phyloP scores from a whole-genome alignment of 2,329 filamentous ascomycete genomes.

The Bipolaris gigantea region DNA sequence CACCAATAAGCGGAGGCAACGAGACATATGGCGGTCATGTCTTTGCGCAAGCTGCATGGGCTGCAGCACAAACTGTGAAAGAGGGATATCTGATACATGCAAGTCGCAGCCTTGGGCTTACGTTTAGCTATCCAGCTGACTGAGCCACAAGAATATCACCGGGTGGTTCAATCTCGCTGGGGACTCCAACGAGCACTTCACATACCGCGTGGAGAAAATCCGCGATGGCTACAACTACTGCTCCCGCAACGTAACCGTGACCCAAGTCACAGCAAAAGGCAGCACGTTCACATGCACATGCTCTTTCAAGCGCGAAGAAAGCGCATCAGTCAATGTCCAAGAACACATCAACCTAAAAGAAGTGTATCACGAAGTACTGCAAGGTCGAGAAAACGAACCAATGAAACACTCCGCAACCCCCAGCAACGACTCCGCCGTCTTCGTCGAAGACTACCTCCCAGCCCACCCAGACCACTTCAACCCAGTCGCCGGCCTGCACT shows the following conservation, averaged over 20 bases:
- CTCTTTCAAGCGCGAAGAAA: slow-evolving; percentile 56
- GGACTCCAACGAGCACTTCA: slow-evolving; percentile 51
- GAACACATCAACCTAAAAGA: slow-evolving; percentile 40
- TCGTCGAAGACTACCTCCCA: not conserved
- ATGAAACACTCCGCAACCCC: not conserved
- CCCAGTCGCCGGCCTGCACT: not conserved
- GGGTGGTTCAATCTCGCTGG: slow-evolving; percentile 47
- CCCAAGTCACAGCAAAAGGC: slow-evolving; percentile 49
- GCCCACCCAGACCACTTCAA: not conserved
- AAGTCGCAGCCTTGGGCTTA: slow-evolving; percentile 6
- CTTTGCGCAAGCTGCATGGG: slow-evolving; percentile 60
- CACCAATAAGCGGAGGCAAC: slow-evolving; percentile 46
- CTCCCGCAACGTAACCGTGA: slow-evolving; percentile 56
- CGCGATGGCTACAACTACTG: slow-evolving; percentile 57
- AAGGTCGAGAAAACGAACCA: not conserved
- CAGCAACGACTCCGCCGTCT: not conserved
- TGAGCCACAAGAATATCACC: not conserved
- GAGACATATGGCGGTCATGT: slow-evolving; percentile 60
- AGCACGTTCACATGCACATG: slow-evolving; percentile 57
- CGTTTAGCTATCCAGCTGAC: not conserved
- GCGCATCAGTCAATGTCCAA: slow-evolving; percentile 37
- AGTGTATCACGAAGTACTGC: slow-evolving; percentile 35
- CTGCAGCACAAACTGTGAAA: slow-evolving; percentile 57
- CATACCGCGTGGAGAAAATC: slow-evolving; percentile 55
- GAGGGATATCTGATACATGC: slow-evolving; percentile 57